A percentile compares a stretch with the other conserved stretches of the same genome.
Evolutionary conservation across 1,284 basidiomycete species (phyloP).

Genomic region (Athelia sp.): DNA sequence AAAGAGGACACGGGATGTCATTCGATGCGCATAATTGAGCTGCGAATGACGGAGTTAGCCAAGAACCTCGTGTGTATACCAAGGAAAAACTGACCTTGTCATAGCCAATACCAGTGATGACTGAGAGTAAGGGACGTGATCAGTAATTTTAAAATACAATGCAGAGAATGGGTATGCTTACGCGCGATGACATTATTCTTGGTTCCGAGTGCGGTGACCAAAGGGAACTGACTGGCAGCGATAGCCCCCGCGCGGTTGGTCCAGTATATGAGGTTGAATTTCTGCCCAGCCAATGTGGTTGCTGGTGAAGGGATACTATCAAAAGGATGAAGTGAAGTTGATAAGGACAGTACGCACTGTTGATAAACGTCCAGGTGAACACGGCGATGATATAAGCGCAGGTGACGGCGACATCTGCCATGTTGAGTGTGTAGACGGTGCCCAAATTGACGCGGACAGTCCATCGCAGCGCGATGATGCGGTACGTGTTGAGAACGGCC

Average conservation of each 20-base stretch:
- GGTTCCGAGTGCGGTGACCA: slow-evolving; percentile 59
- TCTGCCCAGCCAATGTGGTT: slow-evolving; percentile 26
- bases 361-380: slow-evolving; percentile 42
- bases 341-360: slow-evolving; percentile 32
- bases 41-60: slow-evolving; percentile 12
- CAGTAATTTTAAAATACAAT: neutral
- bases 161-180: slow-evolving; percentile 24
- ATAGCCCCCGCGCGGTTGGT: slow-evolving; percentile 44
- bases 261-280: slow-evolving; percentile 36
- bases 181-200: slow-evolving; percentile 62
- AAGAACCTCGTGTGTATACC: neutral
- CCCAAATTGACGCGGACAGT: slow-evolving; percentile 34
- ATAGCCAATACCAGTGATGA: slow-evolving; percentile 53
- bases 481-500: slow-evolving; percentile 36
- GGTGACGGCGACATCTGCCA: slow-evolving; percentile 43
- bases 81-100: slow-evolving; percentile 39
- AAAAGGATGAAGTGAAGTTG: neutral
- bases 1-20: slow-evolving; percentile 42
- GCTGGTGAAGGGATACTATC: slow-evolving; percentile 24
- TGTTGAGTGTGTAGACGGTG: slow-evolving; percentile 36
- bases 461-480: slow-evolving; percentile 46
- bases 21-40: slow-evolving; percentile 50
- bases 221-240: slow-evolving; percentile 50
- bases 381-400: slow-evolving; percentile 39
- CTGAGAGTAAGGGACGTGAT: slow-evolving; percentile 21